Conservation (phyloP, 2,329 filamentous ascomycete genomes). For the Hymenoscyphus salicellus region DNA sequence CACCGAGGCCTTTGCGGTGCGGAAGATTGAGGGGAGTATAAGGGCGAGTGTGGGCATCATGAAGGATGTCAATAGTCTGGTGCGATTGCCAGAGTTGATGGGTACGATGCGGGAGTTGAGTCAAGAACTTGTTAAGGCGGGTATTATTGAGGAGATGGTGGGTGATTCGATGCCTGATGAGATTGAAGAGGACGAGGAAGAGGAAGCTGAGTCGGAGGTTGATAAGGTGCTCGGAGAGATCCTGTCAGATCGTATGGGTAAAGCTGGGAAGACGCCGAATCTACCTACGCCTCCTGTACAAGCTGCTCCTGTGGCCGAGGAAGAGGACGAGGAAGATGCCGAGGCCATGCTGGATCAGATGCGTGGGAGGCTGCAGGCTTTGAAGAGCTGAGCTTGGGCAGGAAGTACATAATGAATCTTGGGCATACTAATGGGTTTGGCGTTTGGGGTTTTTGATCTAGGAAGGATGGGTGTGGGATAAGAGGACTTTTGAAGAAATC, state of each 20-base stretch:
- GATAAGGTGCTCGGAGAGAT: constrained; percentile 92
- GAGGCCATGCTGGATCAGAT: constrained; percentile 93
- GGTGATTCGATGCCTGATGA: constrained; percentile 80
- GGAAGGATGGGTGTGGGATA: neutral
- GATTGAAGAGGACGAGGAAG: constrained; percentile 68
- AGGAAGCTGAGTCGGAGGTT: constrained; percentile 76
- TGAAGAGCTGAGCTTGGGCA: constrained; percentile 68
- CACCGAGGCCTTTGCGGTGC: constrained; percentile 89
- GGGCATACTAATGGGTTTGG: neutral
- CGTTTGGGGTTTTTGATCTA: neutral
- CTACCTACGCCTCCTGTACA: constrained; percentile 47
- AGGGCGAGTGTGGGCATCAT: constrained; percentile 85
- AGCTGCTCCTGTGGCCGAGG: constrained; percentile 52
- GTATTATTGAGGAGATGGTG: constrained; percentile 97
- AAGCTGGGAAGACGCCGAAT: constrained; percentile 58
- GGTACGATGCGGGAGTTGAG: constrained; percentile 86
- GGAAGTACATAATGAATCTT: constrained; percentile 4
- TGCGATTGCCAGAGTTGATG: constrained; percentile 80
- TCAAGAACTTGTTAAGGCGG: constrained; percentile 86
- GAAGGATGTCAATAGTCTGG: constrained; percentile 89
- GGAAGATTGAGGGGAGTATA: constrained; percentile 93
- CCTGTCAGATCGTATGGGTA: constrained; percentile 74
- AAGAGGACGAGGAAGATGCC: constrained; percentile 77
- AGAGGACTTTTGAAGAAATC: neutral
- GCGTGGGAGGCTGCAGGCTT: constrained; percentile 82